phyloP scores from a whole-genome alignment of 1,284 basidiomycete species.

The Microbotryomycetes sp. region DNA sequence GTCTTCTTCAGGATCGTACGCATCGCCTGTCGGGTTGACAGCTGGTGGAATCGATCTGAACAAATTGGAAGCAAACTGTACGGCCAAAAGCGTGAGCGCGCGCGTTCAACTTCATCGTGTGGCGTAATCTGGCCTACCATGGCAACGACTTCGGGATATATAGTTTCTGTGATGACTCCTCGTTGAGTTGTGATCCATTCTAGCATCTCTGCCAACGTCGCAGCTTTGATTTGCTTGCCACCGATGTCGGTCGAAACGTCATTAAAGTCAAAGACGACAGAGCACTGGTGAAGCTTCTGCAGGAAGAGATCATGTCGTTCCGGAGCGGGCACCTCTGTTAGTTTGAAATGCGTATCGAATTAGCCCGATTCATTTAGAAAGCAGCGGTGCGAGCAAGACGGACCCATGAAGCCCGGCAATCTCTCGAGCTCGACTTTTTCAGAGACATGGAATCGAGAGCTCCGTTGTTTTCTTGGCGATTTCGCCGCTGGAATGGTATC shows the following conservation, averaged over 20 bases:
- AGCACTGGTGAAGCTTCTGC: constrained; percentile 91
- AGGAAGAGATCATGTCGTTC: constrained; percentile 90
- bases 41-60: constrained; percentile 99
- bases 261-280: constrained; percentile 97
- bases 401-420: constrained; percentile 85
- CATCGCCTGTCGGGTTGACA: constrained; percentile 94
- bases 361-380: neutral
- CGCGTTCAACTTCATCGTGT: neutral
- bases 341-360: constrained; percentile 11
- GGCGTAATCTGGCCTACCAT: constrained; percentile 59
- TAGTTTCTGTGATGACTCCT: constrained; percentile 88
- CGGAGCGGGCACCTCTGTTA: constrained; percentile 67
- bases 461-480: constrained; percentile 89
- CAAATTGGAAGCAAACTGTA: constrained; percentile 88
- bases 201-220: constrained; percentile 96
- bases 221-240: constrained; percentile 98
- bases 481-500: constrained; percentile 94
- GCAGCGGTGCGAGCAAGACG: constrained; percentile 37
- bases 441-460: constrained; percentile 89
- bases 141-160: constrained; percentile 98
- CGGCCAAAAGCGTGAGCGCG: too few relatives aligned
- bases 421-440: constrained; percentile 96
- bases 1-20: constrained; percentile 98
- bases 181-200: constrained; percentile 98
- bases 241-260: constrained; percentile 91